Percentiles rank a stretch among this genome's conserved stretches.
Conservation (phyloP, 2,329 filamentous ascomycete genomes). For the Canariomyces notabilis region DNA sequence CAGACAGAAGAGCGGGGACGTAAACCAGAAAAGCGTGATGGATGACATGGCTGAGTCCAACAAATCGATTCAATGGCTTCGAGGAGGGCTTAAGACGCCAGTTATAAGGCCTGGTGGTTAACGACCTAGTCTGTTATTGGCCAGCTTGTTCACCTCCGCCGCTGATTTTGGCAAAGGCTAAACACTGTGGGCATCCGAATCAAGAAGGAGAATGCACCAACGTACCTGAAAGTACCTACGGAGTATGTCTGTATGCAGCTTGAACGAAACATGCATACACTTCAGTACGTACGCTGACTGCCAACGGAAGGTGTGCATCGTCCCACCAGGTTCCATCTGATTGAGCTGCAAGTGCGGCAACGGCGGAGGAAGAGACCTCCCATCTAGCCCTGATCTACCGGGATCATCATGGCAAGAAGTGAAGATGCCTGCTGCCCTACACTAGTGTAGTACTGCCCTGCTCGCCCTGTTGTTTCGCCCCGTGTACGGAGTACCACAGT, state of each 20-base stretch:
- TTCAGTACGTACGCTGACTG: background rate
- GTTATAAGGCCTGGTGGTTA: conserved; percentile 17
- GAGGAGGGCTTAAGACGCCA: conserved; percentile 16
- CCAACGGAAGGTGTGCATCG: background rate
- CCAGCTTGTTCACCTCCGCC: conserved; percentile 5
- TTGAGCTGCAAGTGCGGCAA: background rate
- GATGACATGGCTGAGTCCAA: conserved; percentile 19
- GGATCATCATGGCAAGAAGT: too few species aligned
- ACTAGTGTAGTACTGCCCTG: too few species aligned
- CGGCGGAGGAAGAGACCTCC: background rate
- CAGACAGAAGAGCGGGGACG: conserved; percentile 13
- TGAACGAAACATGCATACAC: too few species aligned
- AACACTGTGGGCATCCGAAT: conserved; percentile 11
- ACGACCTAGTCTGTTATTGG: conserved; percentile 14
- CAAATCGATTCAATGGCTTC: conserved; percentile 14
- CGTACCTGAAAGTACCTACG: too few species aligned
- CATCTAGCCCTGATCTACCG: too few species aligned
- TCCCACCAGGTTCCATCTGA: background rate
- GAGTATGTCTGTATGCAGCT: too few species aligned
- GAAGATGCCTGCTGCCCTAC: too few species aligned
- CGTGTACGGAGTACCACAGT: too few species aligned
- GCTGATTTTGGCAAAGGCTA: conserved; percentile 17
- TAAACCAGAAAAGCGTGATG: conserved; percentile 20
- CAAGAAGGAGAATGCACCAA: conserved; percentile 9
- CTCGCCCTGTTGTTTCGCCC: too few species aligned